phyloP scores from a whole-genome alignment of 2,329 filamentous ascomycete genomes.

The Phyllosticta citrichinensis region DNA sequence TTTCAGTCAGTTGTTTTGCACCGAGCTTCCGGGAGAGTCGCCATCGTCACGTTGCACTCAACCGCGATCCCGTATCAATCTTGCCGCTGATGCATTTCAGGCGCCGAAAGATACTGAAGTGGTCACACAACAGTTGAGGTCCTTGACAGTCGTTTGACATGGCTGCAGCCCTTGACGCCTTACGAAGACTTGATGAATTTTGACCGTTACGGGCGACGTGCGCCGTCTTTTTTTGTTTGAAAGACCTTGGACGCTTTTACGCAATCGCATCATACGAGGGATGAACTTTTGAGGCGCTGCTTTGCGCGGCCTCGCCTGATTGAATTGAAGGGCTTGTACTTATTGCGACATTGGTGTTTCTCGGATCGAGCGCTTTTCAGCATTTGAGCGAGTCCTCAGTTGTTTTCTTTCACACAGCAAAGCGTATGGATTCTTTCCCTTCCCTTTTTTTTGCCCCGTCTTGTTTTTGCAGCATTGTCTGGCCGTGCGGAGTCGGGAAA shows the following conservation, averaged over 20 bases:
- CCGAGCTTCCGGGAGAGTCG: conserved; percentile 3
- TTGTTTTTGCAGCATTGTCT: background rate
- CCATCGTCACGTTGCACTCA: conserved; percentile 7
- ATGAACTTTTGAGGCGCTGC: background rate
- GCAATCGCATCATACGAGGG: background rate
- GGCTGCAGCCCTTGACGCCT: background rate
- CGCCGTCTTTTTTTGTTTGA: background rate
- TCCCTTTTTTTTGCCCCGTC: background rate
- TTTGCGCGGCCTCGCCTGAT: background rate
- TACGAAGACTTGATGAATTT: background rate
- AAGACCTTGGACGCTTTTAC: background rate
- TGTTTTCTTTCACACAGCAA: background rate
- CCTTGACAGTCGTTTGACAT: conserved; percentile 28
- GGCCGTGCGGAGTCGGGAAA: background rate
- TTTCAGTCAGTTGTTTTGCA: conserved; percentile 23
- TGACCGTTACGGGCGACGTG: background rate
- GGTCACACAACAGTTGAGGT: conserved; percentile 23
- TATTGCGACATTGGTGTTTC: conserved; percentile 4
- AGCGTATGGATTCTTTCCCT: background rate
- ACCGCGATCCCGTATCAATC: conserved; percentile 2
- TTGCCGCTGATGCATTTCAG: conserved; percentile 3
- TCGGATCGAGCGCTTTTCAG: background rate
- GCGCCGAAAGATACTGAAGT: conserved; percentile 7
- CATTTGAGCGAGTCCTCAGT: conserved; percentile 10
- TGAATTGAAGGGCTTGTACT: background rate